Percentiles rank a stretch among this genome's conserved stretches.
These are phyloP conservation scores for Prunus yedoensis DNA, from an alignment of 331 rosid genomes.

Conservation along the genomic window DNA sequence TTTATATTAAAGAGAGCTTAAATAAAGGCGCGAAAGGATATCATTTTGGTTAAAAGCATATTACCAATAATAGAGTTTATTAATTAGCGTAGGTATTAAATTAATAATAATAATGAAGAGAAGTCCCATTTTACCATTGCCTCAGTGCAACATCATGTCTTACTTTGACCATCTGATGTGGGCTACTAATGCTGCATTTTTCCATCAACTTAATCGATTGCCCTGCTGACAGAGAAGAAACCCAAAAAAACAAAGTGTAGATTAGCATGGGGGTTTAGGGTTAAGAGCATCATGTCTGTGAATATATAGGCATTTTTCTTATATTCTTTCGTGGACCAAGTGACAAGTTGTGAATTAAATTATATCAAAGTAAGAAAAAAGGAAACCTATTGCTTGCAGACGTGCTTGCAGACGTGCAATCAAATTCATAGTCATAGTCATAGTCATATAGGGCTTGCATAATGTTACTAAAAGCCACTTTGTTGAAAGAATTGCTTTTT, in stretches of 20 bases:
- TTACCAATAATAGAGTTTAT: background rate
- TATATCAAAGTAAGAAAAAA: background rate
- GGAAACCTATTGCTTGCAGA: constrained; percentile 1
- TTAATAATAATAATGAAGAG: background rate
- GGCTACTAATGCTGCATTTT: background rate
- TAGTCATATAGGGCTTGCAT: background rate
- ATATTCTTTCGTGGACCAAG: background rate
- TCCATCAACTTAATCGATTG: constrained; percentile 7
- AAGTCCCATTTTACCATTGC: constrained; percentile 11
- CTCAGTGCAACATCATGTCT: constrained; percentile 29
- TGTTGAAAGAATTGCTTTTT: background rate
- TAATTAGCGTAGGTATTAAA: background rate
- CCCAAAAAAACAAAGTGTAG: no score
- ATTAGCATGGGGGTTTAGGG: background rate
- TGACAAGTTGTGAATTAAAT: background rate
- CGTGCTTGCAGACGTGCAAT: background rate
- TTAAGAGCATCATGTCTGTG: constrained; percentile 6
- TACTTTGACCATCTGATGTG: constrained; percentile 14
- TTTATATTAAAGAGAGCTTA: background rate
- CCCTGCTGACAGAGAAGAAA: background rate
- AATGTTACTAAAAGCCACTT: constrained; percentile 15
- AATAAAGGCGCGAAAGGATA: background rate
- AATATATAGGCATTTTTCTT: constrained; percentile 1
- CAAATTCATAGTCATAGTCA: background rate
- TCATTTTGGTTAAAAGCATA: background rate